Percentiles rank a stretch among this genome's conserved stretches.
These are phyloP conservation scores for Colletotrichum falcatum DNA, from an alignment of 2,329 filamentous ascomycete species.

Conservation along the genomic window DNA sequence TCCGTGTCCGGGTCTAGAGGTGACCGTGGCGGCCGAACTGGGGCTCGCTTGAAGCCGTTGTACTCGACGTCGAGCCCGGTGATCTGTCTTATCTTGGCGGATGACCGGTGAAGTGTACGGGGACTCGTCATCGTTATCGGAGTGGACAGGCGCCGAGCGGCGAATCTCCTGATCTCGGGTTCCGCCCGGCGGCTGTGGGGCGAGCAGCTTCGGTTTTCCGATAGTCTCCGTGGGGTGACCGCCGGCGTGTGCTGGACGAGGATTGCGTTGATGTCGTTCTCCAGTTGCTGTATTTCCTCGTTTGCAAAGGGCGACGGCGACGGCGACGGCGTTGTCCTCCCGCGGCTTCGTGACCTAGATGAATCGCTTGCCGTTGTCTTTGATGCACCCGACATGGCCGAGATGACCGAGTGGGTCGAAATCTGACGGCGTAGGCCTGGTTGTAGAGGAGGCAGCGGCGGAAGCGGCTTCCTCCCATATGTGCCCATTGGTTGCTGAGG, in stretches of 20 bases:
- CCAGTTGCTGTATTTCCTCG: slow-evolving; percentile 21
- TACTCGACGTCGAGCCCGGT: slow-evolving; percentile 54
- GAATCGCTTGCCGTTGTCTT: slow-evolving; percentile 18
- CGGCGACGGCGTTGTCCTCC: slow-evolving; percentile 17
- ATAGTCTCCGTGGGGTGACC: slow-evolving; percentile 2
- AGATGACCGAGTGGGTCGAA: slow-evolving; percentile 24
- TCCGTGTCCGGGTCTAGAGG: background rate
- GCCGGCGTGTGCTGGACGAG: slow-evolving; percentile 32
- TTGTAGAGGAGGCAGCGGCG: slow-evolving; percentile 43
- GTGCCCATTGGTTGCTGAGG: slow-evolving; percentile 37
- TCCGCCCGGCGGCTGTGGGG: slow-evolving; percentile 17
- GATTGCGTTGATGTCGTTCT: slow-evolving; percentile 35
- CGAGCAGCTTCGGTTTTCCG: slow-evolving; percentile 33
- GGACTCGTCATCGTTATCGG: slow-evolving; percentile 15
- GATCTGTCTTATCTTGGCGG: slow-evolving; percentile 56
- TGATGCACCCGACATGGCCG: slow-evolving; percentile 9
- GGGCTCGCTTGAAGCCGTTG: slow-evolving; percentile 7
- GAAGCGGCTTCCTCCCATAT: slow-evolving; percentile 47
- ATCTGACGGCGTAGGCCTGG: slow-evolving; percentile 28
- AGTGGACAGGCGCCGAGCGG: slow-evolving; percentile 31
- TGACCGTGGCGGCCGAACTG: slow-evolving; percentile 11
- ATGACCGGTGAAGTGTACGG: slow-evolving; percentile 48
- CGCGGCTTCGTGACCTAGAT: slow-evolving; percentile 31
- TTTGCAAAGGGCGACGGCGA: slow-evolving; percentile 15
- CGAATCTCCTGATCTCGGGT: slow-evolving; percentile 16